Base-by-base conservation (phyloP, 2,329 filamentous ascomycete species). In the Stemphylium vesicarium region DNA sequence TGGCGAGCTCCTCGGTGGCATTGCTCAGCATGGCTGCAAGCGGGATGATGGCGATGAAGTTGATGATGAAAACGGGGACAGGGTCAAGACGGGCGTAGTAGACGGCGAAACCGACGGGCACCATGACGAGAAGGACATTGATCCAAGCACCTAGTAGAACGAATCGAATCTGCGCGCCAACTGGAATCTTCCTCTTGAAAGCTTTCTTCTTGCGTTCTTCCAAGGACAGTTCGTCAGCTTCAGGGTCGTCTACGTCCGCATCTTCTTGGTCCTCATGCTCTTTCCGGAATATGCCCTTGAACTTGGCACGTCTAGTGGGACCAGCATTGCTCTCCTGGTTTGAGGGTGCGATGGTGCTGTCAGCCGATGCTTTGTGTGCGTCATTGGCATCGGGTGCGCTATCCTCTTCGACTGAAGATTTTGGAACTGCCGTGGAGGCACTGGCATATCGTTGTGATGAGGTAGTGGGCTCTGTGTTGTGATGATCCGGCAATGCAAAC, bases 11-110 rank as follows among this genome's bases (percentile, higher is more conserved):
- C 74, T 98, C 94, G 0, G 94, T 97, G 0, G 91, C 91, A 68
- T 90, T 96, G 65, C 90, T 89, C 20, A 98, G 81, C 80, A 96
- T 88, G 12, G 89, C 90, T 2, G 94, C 94, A 36, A 97, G 82
- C 0, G 93, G 93, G 55, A 97, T 88, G 64, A 97, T 96, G 57
- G 93, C 94, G 60, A 97, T 84, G 69, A 97, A 97, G 79, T 97
- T 97, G 76, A 97, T 84, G 51, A 93, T 85, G 69, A 97, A 97
- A 41, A 95, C 64, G 2, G 69, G 60, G 12, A 74, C 68, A 4
- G 68, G 57, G 3, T 58, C 59, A 11, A 71, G 62, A 46, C 78
- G 61, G 15, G 86, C 77, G 69, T 88, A 92, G 66, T 90, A 85
- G 47, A 94, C 74, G 2, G 84, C 89, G 66, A 96, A 76, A 46